phyloP scores from a whole-genome alignment of 1,284 basidiomycete species.

The Sutorius eximius region DNA sequence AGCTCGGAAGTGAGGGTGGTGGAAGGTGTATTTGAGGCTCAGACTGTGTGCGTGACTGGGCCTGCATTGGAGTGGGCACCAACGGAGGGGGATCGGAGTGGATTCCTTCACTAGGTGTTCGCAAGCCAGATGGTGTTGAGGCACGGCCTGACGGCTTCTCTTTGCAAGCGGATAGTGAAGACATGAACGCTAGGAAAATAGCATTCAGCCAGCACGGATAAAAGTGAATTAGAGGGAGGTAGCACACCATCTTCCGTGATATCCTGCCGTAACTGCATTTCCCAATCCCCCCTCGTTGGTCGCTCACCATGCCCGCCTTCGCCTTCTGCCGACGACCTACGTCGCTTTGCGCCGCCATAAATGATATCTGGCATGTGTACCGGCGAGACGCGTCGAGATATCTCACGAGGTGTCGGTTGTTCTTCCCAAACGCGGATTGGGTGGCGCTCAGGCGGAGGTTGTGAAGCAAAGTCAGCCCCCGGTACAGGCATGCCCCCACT shows the following conservation, averaged over 20 bases:
- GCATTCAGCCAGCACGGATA: slow-evolving; percentile 9
- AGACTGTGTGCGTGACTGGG: not conserved
- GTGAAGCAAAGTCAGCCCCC: not conserved
- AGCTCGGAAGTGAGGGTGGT: not conserved
- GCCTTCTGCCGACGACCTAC: not conserved
- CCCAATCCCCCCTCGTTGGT: not conserved
- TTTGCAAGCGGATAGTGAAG: not conserved
- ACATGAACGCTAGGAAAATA: slow-evolving; percentile 4
- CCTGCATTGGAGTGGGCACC: not conserved
- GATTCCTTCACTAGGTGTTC: not conserved
- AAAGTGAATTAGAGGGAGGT: not conserved
- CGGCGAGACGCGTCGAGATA: slow-evolving; percentile 17
- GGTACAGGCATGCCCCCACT: not conserved
- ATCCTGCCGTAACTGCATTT: not conserved
- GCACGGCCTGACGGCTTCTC: not conserved
- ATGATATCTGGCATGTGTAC: not conserved
- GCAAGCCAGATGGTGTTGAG: not conserved
- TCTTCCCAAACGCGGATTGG: slow-evolving; percentile 33
- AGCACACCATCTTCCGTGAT: slow-evolving; percentile 11
- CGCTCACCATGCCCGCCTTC: not conserved
- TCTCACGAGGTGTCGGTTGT: slow-evolving; percentile 5
- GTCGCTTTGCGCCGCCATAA: not conserved
- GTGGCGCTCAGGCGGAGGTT: slow-evolving; percentile 13
- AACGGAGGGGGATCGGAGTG: not conserved
- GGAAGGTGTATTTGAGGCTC: not conserved